These are phyloP conservation scores for Cochlearia excelsa DNA, from an alignment of 345 rosid genomes.

Conservation along the genomic window DNA sequence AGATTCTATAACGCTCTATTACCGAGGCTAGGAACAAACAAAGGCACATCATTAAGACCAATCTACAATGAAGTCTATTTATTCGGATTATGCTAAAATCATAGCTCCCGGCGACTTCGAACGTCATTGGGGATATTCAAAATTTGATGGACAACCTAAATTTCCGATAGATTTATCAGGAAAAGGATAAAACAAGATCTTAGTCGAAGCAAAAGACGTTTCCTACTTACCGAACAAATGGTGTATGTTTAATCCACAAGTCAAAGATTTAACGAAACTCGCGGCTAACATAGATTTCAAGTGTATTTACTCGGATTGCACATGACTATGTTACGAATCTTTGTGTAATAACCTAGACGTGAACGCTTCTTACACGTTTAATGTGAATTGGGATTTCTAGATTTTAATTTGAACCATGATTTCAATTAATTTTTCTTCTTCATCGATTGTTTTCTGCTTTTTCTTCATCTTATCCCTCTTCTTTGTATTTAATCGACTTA, in stretches of 20 bases:
- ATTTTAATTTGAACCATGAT: slow-evolving; percentile 37
- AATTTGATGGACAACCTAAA: slow-evolving; percentile 77
- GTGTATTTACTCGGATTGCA: slow-evolving; percentile 60
- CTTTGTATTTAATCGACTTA: too few relatives aligned
- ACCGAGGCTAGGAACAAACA: slow-evolving; percentile 55
- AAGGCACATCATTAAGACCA: slow-evolving; percentile 67
- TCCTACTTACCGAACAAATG: slow-evolving; percentile 58
- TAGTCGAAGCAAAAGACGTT: slow-evolving; percentile 52
- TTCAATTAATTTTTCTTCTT: too few relatives aligned
- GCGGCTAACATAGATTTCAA: slow-evolving; percentile 60
- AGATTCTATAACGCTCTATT: slow-evolving; percentile 76
- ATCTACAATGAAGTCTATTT: slow-evolving; percentile 65
- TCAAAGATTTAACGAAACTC: slow-evolving; percentile 60
- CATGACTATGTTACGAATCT: slow-evolving; percentile 54
- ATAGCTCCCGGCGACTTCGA: slow-evolving; percentile 69
- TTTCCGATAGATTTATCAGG: slow-evolving; percentile 66
- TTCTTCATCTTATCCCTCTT: too few relatives aligned
- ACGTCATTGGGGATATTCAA: slow-evolving; percentile 83
- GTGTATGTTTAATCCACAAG: slow-evolving; percentile 67
- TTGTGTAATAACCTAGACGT: slow-evolving; percentile 57
- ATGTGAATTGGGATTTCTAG: slow-evolving; percentile 63
- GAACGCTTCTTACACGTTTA: slow-evolving; percentile 67
- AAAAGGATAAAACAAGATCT: slow-evolving; percentile 58
- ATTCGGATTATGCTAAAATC: slow-evolving; percentile 47
- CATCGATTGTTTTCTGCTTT: too few relatives aligned